Conservation (phyloP, 2,329 filamentous ascomycete species). For the Fusarium ambrosium region DNA sequence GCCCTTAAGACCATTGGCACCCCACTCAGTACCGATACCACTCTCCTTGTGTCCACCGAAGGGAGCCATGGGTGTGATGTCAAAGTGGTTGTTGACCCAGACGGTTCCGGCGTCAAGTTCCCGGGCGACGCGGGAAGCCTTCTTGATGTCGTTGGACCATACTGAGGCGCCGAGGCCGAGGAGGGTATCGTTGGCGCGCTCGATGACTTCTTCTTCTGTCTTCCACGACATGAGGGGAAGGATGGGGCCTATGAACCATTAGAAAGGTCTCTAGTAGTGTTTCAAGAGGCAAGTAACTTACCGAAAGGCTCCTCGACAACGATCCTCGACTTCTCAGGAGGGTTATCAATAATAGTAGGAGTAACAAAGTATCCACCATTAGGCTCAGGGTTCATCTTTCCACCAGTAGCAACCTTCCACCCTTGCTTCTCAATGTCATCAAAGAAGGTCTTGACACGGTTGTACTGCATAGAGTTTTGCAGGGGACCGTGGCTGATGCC, state of each 20-base stretch:
- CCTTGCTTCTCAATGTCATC: slow-evolving; percentile 63
- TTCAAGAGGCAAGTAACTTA: slow-evolving; percentile 31
- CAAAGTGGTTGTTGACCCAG: slow-evolving; percentile 71
- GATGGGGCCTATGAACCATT: slow-evolving; percentile 59
- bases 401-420: slow-evolving; percentile 58
- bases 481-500: slow-evolving; percentile 67
- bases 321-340: slow-evolving; percentile 68
- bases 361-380: slow-evolving; percentile 67
- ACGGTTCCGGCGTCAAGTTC: slow-evolving; percentile 69
- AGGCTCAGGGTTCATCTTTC: slow-evolving; percentile 38
- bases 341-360: slow-evolving; percentile 71
- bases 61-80: slow-evolving; percentile 53
- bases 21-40: slow-evolving; percentile 59
- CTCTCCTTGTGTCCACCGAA: slow-evolving; percentile 62
- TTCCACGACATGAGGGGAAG: slow-evolving; percentile 73
- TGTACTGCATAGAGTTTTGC: slow-evolving; percentile 75
- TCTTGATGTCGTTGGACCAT: slow-evolving; percentile 65
- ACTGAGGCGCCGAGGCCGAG: slow-evolving; percentile 69
- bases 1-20: slow-evolving; percentile 53
- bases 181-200: slow-evolving; percentile 66
- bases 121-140: slow-evolving; percentile 65
- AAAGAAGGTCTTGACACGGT: slow-evolving; percentile 61
- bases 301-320: slow-evolving; percentile 67
- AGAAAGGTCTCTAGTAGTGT: no score
- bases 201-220: slow-evolving; percentile 71